Conservation (phyloP, 2,329 filamentous ascomycete species). For the Trichoderma pleuroti region DNA sequence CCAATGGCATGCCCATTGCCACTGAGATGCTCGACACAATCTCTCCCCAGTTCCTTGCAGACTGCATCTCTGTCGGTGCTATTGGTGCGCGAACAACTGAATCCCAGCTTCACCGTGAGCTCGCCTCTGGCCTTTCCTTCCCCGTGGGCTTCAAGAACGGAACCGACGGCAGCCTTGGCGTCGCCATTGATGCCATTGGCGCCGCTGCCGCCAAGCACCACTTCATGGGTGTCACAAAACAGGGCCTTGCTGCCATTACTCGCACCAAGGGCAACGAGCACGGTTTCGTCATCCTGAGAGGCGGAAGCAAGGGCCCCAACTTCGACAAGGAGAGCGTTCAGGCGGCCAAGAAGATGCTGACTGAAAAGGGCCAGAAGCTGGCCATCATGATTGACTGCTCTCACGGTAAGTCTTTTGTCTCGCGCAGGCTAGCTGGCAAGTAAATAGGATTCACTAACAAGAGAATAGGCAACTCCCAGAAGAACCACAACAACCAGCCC, state of each 20-base stretch:
- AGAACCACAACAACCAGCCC: constrained; percentile 96
- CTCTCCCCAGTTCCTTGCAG: constrained; percentile 94
- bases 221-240: constrained; percentile 98
- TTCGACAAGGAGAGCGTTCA: constrained; percentile 83
- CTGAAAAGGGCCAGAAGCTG: constrained; percentile 78
- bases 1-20: constrained; percentile 86
- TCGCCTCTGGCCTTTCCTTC: constrained; percentile 92
- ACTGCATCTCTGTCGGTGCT: constrained; percentile 90
- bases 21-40: constrained; percentile 99
- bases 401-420: constrained; percentile 60
- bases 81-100: constrained; percentile 96
- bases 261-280: constrained; percentile 92
- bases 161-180: constrained; percentile 84
- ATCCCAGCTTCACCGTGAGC: constrained; percentile 91
- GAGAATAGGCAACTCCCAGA: constrained; percentile 79
- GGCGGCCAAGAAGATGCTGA: constrained; percentile 71
- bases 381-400: constrained; percentile 99
- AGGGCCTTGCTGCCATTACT: constrained; percentile 91
- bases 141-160: constrained; percentile 99
- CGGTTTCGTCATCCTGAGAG: constrained; percentile 93
- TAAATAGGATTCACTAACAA: constrained; percentile 12
- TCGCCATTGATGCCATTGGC: constrained; percentile 95
- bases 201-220: constrained; percentile 82
- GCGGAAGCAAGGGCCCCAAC: constrained; percentile 89
- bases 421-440: neutral